A percentile compares a stretch with the other conserved stretches of the same genome.
phyloP scores from a whole-genome alignment of 768 basidiomycete species.

The Hirschioporus abietinus region DNA sequence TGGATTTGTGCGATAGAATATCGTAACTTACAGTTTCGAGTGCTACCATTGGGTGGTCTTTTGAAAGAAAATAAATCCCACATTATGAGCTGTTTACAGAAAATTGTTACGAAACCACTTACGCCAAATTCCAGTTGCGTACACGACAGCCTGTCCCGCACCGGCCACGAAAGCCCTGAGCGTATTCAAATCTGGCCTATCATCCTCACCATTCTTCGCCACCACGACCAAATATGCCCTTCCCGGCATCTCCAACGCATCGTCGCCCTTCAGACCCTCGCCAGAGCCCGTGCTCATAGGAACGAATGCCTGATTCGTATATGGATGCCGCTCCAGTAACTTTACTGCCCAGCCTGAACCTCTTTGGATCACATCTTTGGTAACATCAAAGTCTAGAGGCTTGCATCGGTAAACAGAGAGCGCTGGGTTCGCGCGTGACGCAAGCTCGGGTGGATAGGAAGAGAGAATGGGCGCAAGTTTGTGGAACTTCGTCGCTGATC shows the following conservation, averaged over 20 bases:
- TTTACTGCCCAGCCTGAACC: slow-evolving; percentile 52
- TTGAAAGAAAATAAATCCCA: slow-evolving; percentile 6
- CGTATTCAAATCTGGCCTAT: slow-evolving; percentile 69
- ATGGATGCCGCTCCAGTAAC: slow-evolving; percentile 84
- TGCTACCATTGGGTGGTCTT: slow-evolving; percentile 92
- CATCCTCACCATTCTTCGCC: slow-evolving; percentile 70
- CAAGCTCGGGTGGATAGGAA: slow-evolving; percentile 50
- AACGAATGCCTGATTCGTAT: slow-evolving; percentile 89
- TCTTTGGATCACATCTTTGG: slow-evolving; percentile 21
- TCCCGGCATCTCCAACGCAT: slow-evolving; percentile 43
- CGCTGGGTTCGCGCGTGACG: slow-evolving; percentile 50
- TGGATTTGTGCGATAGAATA: slow-evolving; percentile 8
- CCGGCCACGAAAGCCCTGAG: slow-evolving; percentile 80
- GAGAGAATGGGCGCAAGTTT: slow-evolving; percentile 70
- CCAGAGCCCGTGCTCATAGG: slow-evolving; percentile 70
- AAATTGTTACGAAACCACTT: slow-evolving; percentile 31
- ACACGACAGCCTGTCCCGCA: slow-evolving; percentile 80
- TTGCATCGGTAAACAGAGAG: slow-evolving; percentile 85
- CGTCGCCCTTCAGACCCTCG: slow-evolving; percentile 31
- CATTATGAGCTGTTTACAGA: neutral
- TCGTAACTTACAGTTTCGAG: slow-evolving; percentile 52
- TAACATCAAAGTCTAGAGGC: slow-evolving; percentile 33
- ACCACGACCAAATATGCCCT: slow-evolving; percentile 79
- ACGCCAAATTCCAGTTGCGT: slow-evolving; percentile 88
- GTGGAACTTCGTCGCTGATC: slow-evolving; percentile 91